Percentiles rank a stretch among this genome's conserved stretches.
Conservation (phyloP, 2,329 filamentous ascomycete genomes). For the Neonectria hederae region DNA sequence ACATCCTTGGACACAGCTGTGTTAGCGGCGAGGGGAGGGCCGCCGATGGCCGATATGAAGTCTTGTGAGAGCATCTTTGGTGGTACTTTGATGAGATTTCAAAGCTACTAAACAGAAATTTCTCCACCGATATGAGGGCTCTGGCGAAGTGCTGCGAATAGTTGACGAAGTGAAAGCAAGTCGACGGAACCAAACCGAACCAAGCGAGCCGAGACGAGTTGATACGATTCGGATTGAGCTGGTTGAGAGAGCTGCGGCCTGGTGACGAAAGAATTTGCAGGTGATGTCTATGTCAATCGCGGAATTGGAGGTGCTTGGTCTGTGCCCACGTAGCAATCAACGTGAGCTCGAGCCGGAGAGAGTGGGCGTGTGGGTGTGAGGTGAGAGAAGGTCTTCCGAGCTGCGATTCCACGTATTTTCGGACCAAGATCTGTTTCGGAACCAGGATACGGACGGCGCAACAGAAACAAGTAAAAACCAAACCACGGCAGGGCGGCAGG, state of each 20-base stretch:
- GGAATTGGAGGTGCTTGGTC: constrained; percentile 19
- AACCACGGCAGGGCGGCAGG: neutral
- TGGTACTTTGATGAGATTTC: constrained; percentile 4
- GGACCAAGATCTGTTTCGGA: constrained; percentile 10
- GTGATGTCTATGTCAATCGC: neutral
- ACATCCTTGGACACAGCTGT: constrained; percentile 78
- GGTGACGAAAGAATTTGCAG: constrained; percentile 14
- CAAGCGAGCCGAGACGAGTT: constrained; percentile 7
- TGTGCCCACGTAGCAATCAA: constrained; percentile 12
- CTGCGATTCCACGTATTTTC: constrained; percentile 2
- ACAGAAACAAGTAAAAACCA: constrained; percentile 10
- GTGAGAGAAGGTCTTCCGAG: neutral
- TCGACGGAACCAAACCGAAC: neutral
- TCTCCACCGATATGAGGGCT: neutral
- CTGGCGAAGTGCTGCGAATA: neutral
- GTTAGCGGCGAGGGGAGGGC: constrained; percentile 67
- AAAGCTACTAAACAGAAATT: neutral
- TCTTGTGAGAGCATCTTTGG: constrained; percentile 66
- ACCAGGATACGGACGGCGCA: constrained; percentile 4
- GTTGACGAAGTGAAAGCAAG: neutral
- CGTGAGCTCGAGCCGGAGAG: constrained; percentile 1
- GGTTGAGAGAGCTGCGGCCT: constrained; percentile 5
- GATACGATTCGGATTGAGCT: neutral
- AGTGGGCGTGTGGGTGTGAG: neutral
- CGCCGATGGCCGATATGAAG: constrained; percentile 67